Base-by-base conservation (phyloP, 495 filamentous ascomycete genomes). In the Penicillium tannophilum region DNA sequence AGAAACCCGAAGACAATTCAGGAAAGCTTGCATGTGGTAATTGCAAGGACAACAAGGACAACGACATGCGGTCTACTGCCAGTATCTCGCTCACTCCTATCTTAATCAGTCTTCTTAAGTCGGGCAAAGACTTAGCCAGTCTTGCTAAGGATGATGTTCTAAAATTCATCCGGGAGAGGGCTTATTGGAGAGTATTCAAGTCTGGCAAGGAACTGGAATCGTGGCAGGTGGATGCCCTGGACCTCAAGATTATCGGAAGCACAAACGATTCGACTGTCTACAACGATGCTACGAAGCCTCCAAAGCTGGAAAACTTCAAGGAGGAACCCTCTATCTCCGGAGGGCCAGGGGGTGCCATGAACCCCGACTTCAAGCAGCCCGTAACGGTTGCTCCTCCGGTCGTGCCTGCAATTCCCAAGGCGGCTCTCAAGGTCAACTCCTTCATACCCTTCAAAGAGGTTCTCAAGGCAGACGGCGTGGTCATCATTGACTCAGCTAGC, bases 191-290 rank as follows among this genome's bases (percentile, higher is more conserved):
- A 46, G 59, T 62, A 0, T 35, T 57, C 23, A 41, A 47, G 42
- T 30, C 3, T 6, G 47, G 43, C 23, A 28, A 28, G 28, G 28
- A 28, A 3, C 28, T 28, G 28, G 28, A 28, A 28, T 7, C 28
- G 6, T 28, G 28, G 20, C 20, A 28, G 28, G 28, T 57, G 20
- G 49, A 62, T 2, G 23, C 31, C 3, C 47, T 62, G 10, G 49
- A 62, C 14, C 54, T 57, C 5, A 47, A 62, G 50, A 56, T 62
- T 30, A 54, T 62, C 41, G 59, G 58, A 30, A 46, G 28, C 23
- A 54, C 35, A 24, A 58, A 58, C 24, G 47, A 58, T 47, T 43
- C 46, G 11, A 58, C 55, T 10, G 19, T 43, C 8, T 58, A 31
- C 55, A 42, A 58, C 23, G 55, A 58, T 16, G 11, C 55, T 1